Conservation (phyloP, 345 rosid species). For the Moringa oleifera region DNA sequence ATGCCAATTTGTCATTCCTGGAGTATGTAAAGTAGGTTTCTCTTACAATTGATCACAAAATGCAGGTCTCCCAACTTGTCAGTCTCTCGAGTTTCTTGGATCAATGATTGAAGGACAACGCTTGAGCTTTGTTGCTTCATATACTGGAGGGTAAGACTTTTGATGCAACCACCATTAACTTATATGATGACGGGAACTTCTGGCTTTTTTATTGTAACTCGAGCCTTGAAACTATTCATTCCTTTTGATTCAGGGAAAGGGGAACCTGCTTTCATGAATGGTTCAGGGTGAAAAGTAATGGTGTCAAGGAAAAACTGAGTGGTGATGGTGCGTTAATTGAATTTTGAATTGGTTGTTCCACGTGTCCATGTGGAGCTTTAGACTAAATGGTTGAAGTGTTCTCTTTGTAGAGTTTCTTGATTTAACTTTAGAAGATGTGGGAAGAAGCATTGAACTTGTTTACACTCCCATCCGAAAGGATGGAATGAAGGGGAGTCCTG, state of each 20-base stretch:
- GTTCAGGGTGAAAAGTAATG: slow-evolving; percentile 70
- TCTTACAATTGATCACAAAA: slow-evolving; percentile 12
- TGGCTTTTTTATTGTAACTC: slow-evolving; percentile 3
- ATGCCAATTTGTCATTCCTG: not conserved
- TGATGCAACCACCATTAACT: slow-evolving; percentile 5
- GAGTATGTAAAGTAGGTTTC: not conserved
- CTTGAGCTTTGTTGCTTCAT: slow-evolving; percentile 77
- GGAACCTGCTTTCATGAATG: slow-evolving; percentile 80
- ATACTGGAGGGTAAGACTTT: slow-evolving; percentile 80
- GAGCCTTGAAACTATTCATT: slow-evolving; percentile 6
- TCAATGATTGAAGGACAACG: slow-evolving; percentile 94
- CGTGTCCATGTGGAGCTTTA: not conserved
- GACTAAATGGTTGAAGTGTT: slow-evolving; percentile 9
- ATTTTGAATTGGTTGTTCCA: slow-evolving; percentile 7
- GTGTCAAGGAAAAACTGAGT: slow-evolving; percentile 56
- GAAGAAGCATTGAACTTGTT: slow-evolving; percentile 66
- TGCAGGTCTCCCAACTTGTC: slow-evolving; percentile 83
- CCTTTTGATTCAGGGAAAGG: slow-evolving; percentile 50
- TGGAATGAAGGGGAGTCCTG: slow-evolving; percentile 68
- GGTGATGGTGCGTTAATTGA: slow-evolving; percentile 48
- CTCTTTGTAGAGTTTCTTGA: slow-evolving; percentile 63
- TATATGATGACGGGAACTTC: slow-evolving; percentile 12
- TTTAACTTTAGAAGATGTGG: slow-evolving; percentile 79
- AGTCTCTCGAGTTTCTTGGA: slow-evolving; percentile 80
- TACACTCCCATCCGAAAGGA: slow-evolving; percentile 84